These are phyloP conservation scores for Pisolithus thermaeus DNA, from an alignment of 1,284 basidiomycete genomes.

Conservation along the genomic window DNA sequence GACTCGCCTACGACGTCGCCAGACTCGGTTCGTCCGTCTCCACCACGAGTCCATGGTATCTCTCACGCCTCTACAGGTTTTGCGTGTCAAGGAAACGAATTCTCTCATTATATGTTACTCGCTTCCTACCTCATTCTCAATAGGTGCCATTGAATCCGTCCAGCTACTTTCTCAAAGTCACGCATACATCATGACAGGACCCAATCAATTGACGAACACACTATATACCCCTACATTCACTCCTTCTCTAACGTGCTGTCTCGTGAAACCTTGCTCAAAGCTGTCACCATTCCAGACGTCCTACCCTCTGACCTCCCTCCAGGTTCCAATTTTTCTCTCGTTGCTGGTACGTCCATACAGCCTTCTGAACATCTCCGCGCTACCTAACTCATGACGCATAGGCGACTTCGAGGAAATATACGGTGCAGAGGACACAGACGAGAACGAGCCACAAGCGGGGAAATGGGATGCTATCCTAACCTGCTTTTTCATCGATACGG, in stretches of 20 bases:
- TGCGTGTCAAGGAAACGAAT: constrained; percentile 87
- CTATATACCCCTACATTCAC: constrained; percentile 85
- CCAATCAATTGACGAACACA: constrained; percentile 57
- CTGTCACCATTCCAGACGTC: constrained; percentile 78
- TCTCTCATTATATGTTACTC: constrained; percentile 90
- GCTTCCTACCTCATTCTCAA: constrained; percentile 81
- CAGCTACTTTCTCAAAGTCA: neutral
- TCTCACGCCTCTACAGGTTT: constrained; percentile 51
- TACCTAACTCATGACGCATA: constrained; percentile 19
- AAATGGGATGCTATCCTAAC: constrained; percentile 89
- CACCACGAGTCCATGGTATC: neutral
- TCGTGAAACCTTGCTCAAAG: constrained; percentile 56
- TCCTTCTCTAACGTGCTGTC: constrained; percentile 78
- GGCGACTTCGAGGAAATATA: constrained; percentile 95
- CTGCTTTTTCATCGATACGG: constrained; percentile 98
- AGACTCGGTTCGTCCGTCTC: constrained; percentile 52
- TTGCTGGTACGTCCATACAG: constrained; percentile 55
- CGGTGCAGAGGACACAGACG: constrained; percentile 43
- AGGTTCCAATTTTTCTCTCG: constrained; percentile 70
- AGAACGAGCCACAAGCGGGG: constrained; percentile 61
- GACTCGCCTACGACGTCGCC: constrained; percentile 84
- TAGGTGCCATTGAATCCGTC: constrained; percentile 37
- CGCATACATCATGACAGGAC: constrained; percentile 42
- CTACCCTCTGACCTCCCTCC: constrained; percentile 66
- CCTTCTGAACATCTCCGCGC: neutral